Evolutionary conservation across 1,284 basidiomycete genomes (phyloP).

Genomic region (Malassezia nana): DNA sequence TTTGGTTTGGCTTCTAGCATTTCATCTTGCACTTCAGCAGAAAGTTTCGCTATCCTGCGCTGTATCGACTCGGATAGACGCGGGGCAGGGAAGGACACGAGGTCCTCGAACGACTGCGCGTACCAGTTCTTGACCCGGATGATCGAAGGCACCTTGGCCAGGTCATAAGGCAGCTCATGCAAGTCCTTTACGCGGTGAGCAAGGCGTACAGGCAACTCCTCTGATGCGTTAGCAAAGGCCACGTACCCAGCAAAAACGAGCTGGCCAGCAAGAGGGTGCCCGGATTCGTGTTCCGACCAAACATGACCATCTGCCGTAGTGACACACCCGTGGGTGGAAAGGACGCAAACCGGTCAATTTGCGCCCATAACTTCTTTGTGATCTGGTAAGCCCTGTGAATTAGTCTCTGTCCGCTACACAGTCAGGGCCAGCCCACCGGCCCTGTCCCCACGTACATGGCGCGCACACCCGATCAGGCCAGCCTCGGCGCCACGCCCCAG

Average conservation of each 20-base stretch:
- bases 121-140: constrained; percentile 97
- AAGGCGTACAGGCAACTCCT: constrained; percentile 84
- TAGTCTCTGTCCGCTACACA: not conserved
- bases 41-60: constrained; percentile 23
- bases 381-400: constrained; percentile 35
- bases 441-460: constrained; percentile 13
- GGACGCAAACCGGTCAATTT: constrained; percentile 44
- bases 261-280: constrained; percentile 45
- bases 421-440: too few species aligned
- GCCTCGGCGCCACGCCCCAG: not conserved
- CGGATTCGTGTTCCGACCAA: constrained; percentile 44
- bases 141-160: constrained; percentile 85
- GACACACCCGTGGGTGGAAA: constrained; percentile 47
- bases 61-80: constrained; percentile 37
- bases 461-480: too few species aligned
- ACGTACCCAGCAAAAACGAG: constrained; percentile 29
- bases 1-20: constrained; percentile 32
- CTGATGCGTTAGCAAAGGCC: constrained; percentile 49
- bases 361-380: constrained; percentile 37
- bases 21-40: not conserved
- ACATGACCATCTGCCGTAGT: constrained; percentile 48
- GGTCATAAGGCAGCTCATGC: constrained; percentile 81
- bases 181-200: constrained; percentile 95
- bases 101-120: constrained; percentile 80
- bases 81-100: constrained; percentile 43